phyloP scores from a whole-genome alignment of 306 rosid genomes.

The Chamaecrista fasciculata region DNA sequence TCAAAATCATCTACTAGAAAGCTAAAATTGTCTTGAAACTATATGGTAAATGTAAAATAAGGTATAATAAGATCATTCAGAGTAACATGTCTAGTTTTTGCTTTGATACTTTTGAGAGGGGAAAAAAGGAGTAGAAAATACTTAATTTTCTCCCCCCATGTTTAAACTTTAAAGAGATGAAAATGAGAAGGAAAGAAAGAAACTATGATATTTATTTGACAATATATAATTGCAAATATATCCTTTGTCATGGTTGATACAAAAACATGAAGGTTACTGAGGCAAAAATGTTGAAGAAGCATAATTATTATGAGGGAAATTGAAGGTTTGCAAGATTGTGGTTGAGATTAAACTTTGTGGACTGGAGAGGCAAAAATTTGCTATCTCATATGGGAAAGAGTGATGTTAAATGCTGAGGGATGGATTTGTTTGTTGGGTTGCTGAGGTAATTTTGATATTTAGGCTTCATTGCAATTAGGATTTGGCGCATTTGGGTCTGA shows the following conservation, averaged over 20 bases:
- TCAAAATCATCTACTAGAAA: not conserved
- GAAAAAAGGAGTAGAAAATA: not conserved
- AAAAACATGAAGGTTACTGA: not conserved
- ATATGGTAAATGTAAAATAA: not conserved
- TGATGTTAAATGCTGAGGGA: too few relatives aligned
- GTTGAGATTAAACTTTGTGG: too few relatives aligned
- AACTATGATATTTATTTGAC: not conserved
- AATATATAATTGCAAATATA: not conserved
- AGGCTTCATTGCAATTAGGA: too few relatives aligned
- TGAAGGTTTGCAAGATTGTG: too few relatives aligned
- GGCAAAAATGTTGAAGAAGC: too few relatives aligned
- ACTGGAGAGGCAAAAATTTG: too few relatives aligned
- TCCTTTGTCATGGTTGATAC: not conserved
- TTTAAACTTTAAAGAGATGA: not conserved
- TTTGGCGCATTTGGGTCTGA: too few relatives aligned
- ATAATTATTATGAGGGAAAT: too few relatives aligned
- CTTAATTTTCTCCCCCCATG: not conserved
- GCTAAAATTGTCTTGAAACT: not conserved
- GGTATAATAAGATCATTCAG: not conserved
- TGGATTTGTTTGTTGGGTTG: too few relatives aligned
- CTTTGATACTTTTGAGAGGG: not conserved
- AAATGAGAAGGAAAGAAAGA: not conserved
- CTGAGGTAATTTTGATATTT: too few relatives aligned
- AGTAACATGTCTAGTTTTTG: conserved; percentile 2
- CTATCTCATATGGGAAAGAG: too few relatives aligned